Evolutionary conservation across 352 stramenopile genomes (phyloP), one percentile per base, ranked within the genome.

Genomic region (Phytophthora foliorum): DNA sequence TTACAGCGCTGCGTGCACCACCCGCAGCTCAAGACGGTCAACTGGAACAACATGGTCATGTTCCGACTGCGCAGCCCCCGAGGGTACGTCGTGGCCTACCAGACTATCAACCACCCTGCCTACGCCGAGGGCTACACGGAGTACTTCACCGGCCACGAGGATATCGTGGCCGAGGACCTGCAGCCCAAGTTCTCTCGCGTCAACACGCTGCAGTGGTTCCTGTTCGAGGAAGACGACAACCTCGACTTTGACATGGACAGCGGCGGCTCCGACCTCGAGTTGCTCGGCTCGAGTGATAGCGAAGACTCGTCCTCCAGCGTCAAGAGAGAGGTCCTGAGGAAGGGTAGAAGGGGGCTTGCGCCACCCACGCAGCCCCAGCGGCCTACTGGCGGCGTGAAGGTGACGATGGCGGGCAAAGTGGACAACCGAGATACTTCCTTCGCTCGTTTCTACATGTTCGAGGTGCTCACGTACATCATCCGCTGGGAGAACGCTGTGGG

Each of bases 11-110:
- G 72, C 48, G 77, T 86, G 58, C 75, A 86, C 59, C 77, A 86
- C 44, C 72, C 77, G 48, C 75, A 82, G 57, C 69, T 86, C 31
- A 63, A 81, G 41, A 82, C 63, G 4, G 72, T 86, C 32, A 80
- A 76, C 57, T 86, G 77, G 57, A 80, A 80, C 44, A 81, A 83
- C 45, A 80, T 84, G 77, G 69, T 84, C 74, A 82, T 84, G 74
- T 84, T 84, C 49, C 76, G 73, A 7, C 57, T 80, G 25, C 77
- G 75, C 19, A 81, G 63, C 19, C 71, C 75, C 21, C 67, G 72
- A 0, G 77, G 77, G 11, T 85, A 82, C 29, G 69, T 82, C 14
- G 74, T 85, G n/a, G 77, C 77, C 19, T 85, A 85, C 55, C 57
- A 74, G 24, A 77, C 77, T 25, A 78, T 85, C 29, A 67, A 81